Base-by-base conservation (phyloP, 169 alveolate species). In the Plasmodium adleri region DNA sequence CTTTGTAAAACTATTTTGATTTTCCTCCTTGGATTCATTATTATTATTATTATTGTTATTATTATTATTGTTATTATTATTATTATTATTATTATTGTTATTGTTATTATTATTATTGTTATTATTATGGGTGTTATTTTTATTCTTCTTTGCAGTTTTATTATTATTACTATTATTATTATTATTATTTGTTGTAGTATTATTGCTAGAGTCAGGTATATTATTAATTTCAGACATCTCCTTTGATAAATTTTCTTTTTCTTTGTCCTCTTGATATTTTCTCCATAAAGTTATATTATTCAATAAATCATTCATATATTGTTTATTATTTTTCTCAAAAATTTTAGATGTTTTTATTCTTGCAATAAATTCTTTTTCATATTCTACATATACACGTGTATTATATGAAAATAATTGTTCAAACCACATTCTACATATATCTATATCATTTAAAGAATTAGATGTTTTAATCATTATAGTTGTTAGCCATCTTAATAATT, bases 351-450 rank as follows among this genome's bases (percentile, higher is more conserved):
- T 50, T 49, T 80, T 80, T 67, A 80, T 52, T 47, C 68, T 80
- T 7, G 32, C 68, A 47, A 80, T 71, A 24, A 80, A 80, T n/a
- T 80, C 90, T 26, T 80, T 80, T 71, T 80, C 90, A n/a, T 22
- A 26, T 67, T 66, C 68, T 67, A 80, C 54, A 71, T 52, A 80
- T 12, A 80, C 78, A 20, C 56, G 54, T 50, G 71, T 67, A 54
- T 80, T 80, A 24, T 80, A 80, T 7, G 32, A 8, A 71, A 80
- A 80, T 2, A 80, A 15, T 15, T 80, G 47, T 28, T 80, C 90
- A 72, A 80, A 80, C 90, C 90, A 80, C 8, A 80, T 80, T 80
- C 90, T 67, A 20, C 80, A 80, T 32, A 80, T 80, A 47, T 80
- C 90, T 56, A 66, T 80, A 49, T 80, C 80, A 15, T 80, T 80